Conservation (phyloP, 177 flowering plant species). For the Vitis hybrid region DNA sequence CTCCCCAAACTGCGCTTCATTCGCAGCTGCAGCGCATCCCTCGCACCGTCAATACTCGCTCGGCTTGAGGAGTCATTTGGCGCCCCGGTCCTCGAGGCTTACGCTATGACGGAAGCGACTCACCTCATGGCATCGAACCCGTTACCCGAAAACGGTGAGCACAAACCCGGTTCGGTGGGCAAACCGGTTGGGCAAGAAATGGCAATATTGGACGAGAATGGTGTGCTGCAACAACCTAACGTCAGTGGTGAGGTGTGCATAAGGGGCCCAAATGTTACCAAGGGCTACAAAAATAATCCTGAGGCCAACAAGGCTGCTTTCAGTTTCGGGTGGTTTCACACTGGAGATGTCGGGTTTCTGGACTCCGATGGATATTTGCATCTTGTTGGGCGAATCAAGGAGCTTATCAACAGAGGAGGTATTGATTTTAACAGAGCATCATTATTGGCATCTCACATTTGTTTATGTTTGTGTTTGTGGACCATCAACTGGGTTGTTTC, state of each 20-base stretch:
- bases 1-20: slow-evolving; percentile 36
- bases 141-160: slow-evolving; percentile 44
- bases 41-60: slow-evolving; percentile 66
- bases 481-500: no score
- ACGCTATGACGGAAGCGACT: slow-evolving; percentile 94
- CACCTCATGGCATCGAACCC: slow-evolving; percentile 92
- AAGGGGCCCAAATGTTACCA: slow-evolving; percentile 82
- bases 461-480: no score
- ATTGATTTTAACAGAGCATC: no score
- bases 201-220: slow-evolving; percentile 72
- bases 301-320: slow-evolving; percentile 79
- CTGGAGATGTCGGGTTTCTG: slow-evolving; percentile 82
- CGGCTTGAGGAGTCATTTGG: slow-evolving; percentile 73
- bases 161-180: slow-evolving; percentile 90
- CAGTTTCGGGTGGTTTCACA: slow-evolving; percentile 91
- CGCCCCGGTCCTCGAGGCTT: slow-evolving; percentile 92
- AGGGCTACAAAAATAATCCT: slow-evolving; percentile 84
- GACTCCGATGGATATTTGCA: slow-evolving; percentile 87
- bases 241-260: slow-evolving; percentile 89
- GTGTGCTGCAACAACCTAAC: slow-evolving; percentile 36
- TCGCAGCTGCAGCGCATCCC: slow-evolving; percentile 76
- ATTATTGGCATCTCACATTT: no score
- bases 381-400: slow-evolving; percentile 96
- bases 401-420: slow-evolving; percentile 98
- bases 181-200: slow-evolving; percentile 87